Evolutionary conservation across 2,329 filamentous ascomycete species (phyloP), one percentile per base, ranked within the genome.

Genomic region (Tricladium varicosporioides): DNA sequence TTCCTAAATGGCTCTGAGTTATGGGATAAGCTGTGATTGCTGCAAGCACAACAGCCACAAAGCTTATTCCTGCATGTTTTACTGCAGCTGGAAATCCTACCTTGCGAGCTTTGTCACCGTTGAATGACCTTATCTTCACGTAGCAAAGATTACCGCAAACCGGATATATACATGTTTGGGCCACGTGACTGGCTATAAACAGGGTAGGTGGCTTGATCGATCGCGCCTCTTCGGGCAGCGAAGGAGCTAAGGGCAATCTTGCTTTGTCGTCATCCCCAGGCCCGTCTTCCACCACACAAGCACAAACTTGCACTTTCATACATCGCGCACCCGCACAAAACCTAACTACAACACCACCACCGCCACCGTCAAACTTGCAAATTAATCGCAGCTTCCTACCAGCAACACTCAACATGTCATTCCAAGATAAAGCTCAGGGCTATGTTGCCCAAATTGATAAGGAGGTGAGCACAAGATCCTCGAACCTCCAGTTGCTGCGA

Each of bases 391-490:
- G 7, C 22, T 27, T 36, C 19, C 16, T n/a, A 33, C 16, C 22
- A 27, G 7, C 22, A 27, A 31, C 44, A 18, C 64, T 67, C 74
- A 83, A 70, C 67, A 91, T 91, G 87, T 87, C 86, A 74, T 80
- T 86, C 67, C 88, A 91, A 76, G 88, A 91, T 69, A 86, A 86
- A 75, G 84, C 87, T 65, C 87, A 91, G 75, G 81, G 88, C 70
- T 87, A 91, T 71, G 81, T 94, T 72, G 82, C 83, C 68, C 82
- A 87, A 78, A 86, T 95, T 76, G 91, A 95, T 78, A 87, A 86
- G 72, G 89, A 92, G 86, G 89, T 92, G 54, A 57, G 62, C 63
- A 46, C 54, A 43, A 45, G 18, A 56, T 53, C 19, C 27, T 50
- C 32, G 4, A 45, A 15, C 33, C 14, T 44, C 56, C 32, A 15